These are phyloP conservation scores for Microbotryum intermedium DNA, from an alignment of 1,284 basidiomycete genomes.

Conservation along the genomic window DNA sequence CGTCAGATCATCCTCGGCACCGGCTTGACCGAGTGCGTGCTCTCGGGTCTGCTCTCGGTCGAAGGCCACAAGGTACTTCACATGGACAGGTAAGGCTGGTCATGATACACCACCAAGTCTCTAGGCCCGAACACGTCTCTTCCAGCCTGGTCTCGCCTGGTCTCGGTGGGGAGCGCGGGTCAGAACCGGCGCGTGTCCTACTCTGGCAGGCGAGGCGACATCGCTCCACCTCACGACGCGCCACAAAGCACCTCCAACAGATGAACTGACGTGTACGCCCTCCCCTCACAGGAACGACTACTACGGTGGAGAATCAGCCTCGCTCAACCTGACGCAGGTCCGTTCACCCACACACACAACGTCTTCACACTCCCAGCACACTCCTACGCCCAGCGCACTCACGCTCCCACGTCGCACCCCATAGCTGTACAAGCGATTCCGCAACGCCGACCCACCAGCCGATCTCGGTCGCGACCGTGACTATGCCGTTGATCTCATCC, in stretches of 20 bases:
- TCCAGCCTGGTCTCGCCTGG: too few species aligned
- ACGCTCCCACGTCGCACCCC: neutral
- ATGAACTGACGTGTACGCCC: too few species aligned
- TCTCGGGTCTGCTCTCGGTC: slow-evolving; percentile 91
- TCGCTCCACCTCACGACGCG: too few species aligned
- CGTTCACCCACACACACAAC: slow-evolving; percentile 27
- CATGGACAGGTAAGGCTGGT: slow-evolving; percentile 59
- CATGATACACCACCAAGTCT: too few species aligned
- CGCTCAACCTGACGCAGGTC: slow-evolving; percentile 93
- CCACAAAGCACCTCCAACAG: too few species aligned
- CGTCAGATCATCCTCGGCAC: slow-evolving; percentile 55
- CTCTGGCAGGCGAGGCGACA: neutral
- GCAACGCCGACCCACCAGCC: slow-evolving; percentile 49
- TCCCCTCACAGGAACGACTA: slow-evolving; percentile 67
- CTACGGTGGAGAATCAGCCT: slow-evolving; percentile 96
- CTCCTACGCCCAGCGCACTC: neutral
- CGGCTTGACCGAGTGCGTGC: slow-evolving; percentile 94
- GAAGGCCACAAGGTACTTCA: slow-evolving; percentile 99
- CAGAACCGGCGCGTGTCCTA: neutral
- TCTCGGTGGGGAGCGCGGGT: too few species aligned
- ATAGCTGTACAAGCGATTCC: slow-evolving; percentile 95
- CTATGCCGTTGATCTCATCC: slow-evolving; percentile 87
- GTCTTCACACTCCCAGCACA: neutral
- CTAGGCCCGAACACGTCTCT: too few species aligned
- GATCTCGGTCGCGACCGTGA: slow-evolving; percentile 82